Percentiles rank a stretch among this genome's conserved stretches.
Evolutionary conservation across 2,329 filamentous ascomycete species (phyloP).

Genomic region (Penicillium brasilianum): DNA sequence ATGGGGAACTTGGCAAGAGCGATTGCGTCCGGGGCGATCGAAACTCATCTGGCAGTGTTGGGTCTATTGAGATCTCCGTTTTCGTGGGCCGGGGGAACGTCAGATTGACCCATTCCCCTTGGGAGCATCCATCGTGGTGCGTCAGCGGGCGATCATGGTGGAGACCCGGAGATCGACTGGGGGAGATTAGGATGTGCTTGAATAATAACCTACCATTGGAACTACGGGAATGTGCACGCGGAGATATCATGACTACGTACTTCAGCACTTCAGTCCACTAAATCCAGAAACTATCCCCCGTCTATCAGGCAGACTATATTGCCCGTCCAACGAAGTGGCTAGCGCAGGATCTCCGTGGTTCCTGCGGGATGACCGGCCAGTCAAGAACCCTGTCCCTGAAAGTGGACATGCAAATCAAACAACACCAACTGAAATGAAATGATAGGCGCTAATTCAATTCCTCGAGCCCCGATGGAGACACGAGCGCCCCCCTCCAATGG

Average conservation of each 20-base stretch:
- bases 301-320: neutral
- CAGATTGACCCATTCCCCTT: constrained; percentile 9
- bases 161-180: constrained; percentile 9
- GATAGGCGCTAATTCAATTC: neutral
- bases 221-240: no score
- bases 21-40: neutral
- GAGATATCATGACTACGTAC: no score
- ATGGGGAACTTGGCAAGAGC: no score
- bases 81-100: constrained; percentile 14
- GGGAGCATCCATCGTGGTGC: constrained; percentile 8
- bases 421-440: neutral
- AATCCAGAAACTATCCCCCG: neutral
- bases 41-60: no score
- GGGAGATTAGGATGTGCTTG: neutral
- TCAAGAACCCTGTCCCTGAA: constrained; percentile 14
- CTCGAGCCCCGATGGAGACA: constrained; percentile 20
- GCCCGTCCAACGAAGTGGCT: neutral
- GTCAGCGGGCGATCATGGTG: constrained; percentile 26
- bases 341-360: neutral
- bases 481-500: no score
- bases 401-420: no score
- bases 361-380: neutral
- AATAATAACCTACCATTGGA: no score
- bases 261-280: no score
- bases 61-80: constrained; percentile 27